Evolutionary conservation across 208 protist genomes (phyloP).

Genomic region (Leishmania gerbilli): DNA sequence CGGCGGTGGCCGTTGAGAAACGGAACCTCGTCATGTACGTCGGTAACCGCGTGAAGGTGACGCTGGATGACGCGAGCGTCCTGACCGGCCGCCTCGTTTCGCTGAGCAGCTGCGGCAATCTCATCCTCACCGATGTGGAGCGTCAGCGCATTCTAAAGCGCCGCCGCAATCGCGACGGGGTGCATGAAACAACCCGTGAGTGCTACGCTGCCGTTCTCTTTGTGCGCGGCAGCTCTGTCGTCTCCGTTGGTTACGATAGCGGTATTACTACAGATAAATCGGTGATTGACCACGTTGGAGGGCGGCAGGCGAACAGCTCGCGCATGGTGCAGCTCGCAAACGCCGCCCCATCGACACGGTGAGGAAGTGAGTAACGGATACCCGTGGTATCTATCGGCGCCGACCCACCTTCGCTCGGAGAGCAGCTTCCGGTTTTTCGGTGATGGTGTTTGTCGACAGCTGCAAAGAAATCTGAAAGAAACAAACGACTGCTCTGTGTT

Average conservation of each 20-base stretch:
- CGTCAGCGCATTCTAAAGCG: conserved; percentile 58
- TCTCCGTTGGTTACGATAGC: conserved; percentile 60
- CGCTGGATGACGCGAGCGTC: conserved; percentile 70
- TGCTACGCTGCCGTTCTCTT: conserved; percentile 78
- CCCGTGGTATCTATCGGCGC: neutral
- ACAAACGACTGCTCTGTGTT: neutral
- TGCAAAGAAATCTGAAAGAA: neutral
- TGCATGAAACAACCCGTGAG: conserved; percentile 36
- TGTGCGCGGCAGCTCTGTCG: conserved; percentile 69
- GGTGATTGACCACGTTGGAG: conserved; percentile 62
- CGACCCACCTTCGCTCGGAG: neutral
- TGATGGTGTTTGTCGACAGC: neutral
- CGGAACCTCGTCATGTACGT: conserved; percentile 57
- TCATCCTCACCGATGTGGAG: conserved; percentile 81
- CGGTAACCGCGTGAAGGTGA: conserved; percentile 66
- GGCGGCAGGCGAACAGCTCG: conserved; percentile 37
- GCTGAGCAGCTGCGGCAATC: conserved; percentile 59
- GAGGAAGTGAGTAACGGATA: neutral
- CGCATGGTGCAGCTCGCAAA: conserved; percentile 70
- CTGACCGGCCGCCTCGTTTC: conserved; percentile 78
- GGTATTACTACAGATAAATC: conserved; percentile 66
- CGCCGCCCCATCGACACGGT: conserved; percentile 38
- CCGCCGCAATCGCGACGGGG: conserved; percentile 20
- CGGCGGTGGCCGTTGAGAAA: conserved; percentile 32
- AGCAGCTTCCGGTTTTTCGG: neutral